A percentile compares a stretch with the other conserved stretches of the same genome.
These are phyloP conservation scores for Lathyrus sativus DNA, from an alignment of 306 rosid genomes.

Conservation along the genomic window DNA sequence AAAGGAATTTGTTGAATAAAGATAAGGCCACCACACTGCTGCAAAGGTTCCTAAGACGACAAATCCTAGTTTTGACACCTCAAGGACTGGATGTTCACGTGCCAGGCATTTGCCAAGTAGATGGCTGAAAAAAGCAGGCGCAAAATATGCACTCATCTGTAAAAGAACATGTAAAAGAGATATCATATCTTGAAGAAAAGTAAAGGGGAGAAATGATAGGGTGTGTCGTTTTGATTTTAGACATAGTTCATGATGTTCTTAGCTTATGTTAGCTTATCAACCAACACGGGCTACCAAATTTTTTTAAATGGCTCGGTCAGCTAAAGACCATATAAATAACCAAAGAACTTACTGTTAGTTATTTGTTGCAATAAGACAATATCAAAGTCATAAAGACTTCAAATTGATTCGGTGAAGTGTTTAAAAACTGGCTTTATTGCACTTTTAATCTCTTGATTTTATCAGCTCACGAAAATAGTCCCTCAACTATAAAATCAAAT, in stretches of 20 bases:
- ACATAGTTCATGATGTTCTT: slow-evolving; percentile 10
- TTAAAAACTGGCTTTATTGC: background rate
- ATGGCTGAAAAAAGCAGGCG: slow-evolving; percentile 92
- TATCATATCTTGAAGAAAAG: background rate
- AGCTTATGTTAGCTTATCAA: slow-evolving; percentile 24
- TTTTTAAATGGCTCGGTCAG: slow-evolving; percentile 22
- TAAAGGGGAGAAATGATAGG: slow-evolving; percentile 1
- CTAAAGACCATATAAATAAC: slow-evolving; percentile 15
- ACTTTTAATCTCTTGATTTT: background rate
- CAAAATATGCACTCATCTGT: slow-evolving; percentile 93
- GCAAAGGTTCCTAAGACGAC: slow-evolving; percentile 75
- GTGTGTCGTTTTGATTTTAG: slow-evolving; percentile 1
- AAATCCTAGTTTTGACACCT: slow-evolving; percentile 76
- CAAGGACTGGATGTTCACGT: slow-evolving; percentile 63
- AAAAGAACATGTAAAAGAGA: slow-evolving; percentile 36
- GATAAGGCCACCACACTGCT: slow-evolving; percentile 87
- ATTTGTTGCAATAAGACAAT: slow-evolving; percentile 12
- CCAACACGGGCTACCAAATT: background rate
- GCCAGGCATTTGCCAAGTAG: slow-evolving; percentile 82
- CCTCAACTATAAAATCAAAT: background rate
- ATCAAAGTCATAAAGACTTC: slow-evolving; percentile 12
- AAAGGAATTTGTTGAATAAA: slow-evolving; percentile 63
- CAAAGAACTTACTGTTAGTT: background rate
- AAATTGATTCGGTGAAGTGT: slow-evolving; percentile 18
- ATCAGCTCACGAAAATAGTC: background rate